These are phyloP conservation scores for Curvularia sp. DNA, from an alignment of 2,329 filamentous ascomycete species.

Conservation along the genomic window DNA sequence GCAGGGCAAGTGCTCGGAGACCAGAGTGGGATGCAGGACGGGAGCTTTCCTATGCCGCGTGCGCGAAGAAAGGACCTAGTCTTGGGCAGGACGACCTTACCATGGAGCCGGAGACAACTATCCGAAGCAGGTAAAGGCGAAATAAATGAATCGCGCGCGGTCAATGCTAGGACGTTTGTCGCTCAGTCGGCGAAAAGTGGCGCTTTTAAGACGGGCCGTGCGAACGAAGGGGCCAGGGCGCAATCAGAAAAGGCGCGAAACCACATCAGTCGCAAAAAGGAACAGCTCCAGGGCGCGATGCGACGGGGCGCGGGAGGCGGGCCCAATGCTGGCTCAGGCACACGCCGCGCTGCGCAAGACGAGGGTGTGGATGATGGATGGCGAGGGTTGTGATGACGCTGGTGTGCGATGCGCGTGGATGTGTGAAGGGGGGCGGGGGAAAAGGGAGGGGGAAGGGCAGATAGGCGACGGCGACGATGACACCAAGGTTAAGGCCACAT, in stretches of 20 bases:
- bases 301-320: constrained; percentile 17
- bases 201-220: constrained; percentile 38
- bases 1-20: constrained; percentile 42
- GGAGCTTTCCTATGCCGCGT: constrained; percentile 43
- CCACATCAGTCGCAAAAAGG: constrained; percentile 25
- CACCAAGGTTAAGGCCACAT: background rate
- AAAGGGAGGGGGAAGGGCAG: constrained; percentile 1
- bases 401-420: background rate
- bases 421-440: constrained; percentile 3
- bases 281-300: constrained; percentile 16
- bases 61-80: constrained; percentile 37
- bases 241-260: constrained; percentile 29
- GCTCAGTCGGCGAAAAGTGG: constrained; percentile 37
- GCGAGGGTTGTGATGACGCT: background rate
- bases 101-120: constrained; percentile 48
- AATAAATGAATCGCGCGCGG: constrained; percentile 36
- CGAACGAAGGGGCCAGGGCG: constrained; percentile 38
- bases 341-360: background rate
- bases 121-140: constrained; percentile 45
- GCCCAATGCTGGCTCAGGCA: constrained; percentile 17
- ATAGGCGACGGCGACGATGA: background rate
- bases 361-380: background rate
- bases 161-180: constrained; percentile 46
- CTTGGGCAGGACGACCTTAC: constrained; percentile 43
- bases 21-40: constrained; percentile 41